These are phyloP conservation scores for Lactifluus hygrophoroides DNA, from an alignment of 768 basidiomycete species.

Conservation along the genomic window DNA sequence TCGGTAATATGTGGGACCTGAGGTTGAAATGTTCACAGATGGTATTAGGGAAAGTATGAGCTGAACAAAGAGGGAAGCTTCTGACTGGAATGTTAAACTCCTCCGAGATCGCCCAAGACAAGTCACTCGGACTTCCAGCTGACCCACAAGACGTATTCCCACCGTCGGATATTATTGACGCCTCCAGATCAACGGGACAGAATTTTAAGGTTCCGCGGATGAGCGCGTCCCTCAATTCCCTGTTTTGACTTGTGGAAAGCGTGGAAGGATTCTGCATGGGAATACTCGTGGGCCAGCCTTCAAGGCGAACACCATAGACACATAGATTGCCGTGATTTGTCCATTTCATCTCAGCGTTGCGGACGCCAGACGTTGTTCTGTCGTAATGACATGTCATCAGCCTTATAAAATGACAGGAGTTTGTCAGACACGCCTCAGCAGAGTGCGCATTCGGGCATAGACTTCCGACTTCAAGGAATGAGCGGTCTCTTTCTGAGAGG, in stretches of 20 bases:
- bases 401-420: background rate
- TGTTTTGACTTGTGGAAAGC: conserved; percentile 47
- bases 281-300: conserved; percentile 56
- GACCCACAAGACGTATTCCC: background rate
- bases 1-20: conserved; percentile 4
- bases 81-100: conserved; percentile 13
- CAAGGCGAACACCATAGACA: conserved; percentile 47
- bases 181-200: conserved; percentile 7
- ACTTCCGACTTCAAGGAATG: conserved; percentile 20
- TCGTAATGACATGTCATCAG: conserved; percentile 5
- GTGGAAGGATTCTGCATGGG: conserved; percentile 56
- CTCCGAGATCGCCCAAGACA: conserved; percentile 20
- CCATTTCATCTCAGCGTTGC: conserved; percentile 72
- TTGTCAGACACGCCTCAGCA: conserved; percentile 13
- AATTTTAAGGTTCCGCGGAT: conserved; percentile 43
- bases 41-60: background rate
- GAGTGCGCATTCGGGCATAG: conserved; percentile 15
- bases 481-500: conserved; percentile 10
- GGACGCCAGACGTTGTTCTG: conserved; percentile 49
- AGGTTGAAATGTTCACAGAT: background rate
- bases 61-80: background rate
- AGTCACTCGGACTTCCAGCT: background rate
- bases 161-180: background rate
- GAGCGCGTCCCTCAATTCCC: conserved; percentile 41
- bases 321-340: conserved; percentile 51